Percentiles rank a stretch among this genome's conserved stretches.
phyloP scores from a whole-genome alignment of 176 grass and related monocot genomes.

The Zea luxurians region DNA sequence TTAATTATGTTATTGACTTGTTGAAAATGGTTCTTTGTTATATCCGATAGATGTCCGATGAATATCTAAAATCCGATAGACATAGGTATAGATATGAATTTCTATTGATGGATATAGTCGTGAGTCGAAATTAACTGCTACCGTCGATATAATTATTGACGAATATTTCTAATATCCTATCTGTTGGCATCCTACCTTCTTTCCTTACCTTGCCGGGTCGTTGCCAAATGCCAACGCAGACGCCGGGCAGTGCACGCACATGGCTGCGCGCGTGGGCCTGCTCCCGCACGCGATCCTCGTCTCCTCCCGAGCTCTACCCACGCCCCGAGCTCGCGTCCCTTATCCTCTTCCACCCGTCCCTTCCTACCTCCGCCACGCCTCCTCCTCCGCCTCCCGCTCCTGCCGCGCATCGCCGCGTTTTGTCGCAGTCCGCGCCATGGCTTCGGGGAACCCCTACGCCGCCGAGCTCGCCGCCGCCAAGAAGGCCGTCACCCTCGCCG shows the following conservation, averaged over 20 bases:
- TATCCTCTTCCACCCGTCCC: neutral
- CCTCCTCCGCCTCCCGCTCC: neutral
- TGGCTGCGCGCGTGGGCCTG: conserved; percentile 44
- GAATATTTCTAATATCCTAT: no score
- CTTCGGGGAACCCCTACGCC: conserved; percentile 50
- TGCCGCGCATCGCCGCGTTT: neutral
- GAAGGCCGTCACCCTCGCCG: conserved; percentile 81
- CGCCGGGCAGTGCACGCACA: neutral
- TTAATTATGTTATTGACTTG: no score
- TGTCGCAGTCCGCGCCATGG: conserved; percentile 15
- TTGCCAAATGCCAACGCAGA: no score
- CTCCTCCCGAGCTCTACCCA: neutral
- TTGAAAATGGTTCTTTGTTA: no score
- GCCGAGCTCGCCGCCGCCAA: conserved; percentile 88
- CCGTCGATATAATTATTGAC: no score
- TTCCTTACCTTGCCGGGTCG: neutral
- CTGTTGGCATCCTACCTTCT: no score
- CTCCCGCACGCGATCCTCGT: neutral
- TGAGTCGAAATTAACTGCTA: no score
- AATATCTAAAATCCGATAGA: no score
- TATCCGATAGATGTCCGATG: no score
- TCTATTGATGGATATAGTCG: no score
- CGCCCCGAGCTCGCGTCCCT: neutral
- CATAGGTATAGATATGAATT: no score
- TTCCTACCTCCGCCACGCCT: neutral